These are phyloP conservation scores for Hanseniaspora mollemarum DNA, from an alignment of 805 yeast genomes.

Conservation along the genomic window DNA sequence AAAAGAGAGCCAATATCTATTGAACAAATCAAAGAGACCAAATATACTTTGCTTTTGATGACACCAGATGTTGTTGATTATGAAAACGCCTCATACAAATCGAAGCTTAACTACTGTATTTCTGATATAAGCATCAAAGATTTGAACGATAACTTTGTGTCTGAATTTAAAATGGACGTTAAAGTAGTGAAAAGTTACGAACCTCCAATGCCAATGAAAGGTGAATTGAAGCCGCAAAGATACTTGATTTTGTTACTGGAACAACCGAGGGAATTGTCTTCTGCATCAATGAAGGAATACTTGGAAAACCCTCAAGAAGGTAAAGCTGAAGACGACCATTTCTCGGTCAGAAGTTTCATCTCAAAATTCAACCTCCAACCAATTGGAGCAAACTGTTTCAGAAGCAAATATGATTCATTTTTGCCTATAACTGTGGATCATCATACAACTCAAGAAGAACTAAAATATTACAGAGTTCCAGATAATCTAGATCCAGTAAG, in stretches of 20 bases:
- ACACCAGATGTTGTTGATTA: conserved; percentile 88
- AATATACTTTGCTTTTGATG: conserved; percentile 69
- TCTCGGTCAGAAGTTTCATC: conserved; percentile 64
- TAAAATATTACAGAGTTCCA: conserved; percentile 1
- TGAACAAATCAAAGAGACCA: conserved; percentile 29
- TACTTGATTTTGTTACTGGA: conserved; percentile 83
- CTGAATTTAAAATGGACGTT: conserved; percentile 32
- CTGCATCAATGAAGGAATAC: conserved; percentile 15
- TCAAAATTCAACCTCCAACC: conserved; percentile 47
- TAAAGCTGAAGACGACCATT: conserved; percentile 36
- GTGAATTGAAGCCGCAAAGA: conserved; percentile 45
- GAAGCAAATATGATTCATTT: conserved; percentile 70
- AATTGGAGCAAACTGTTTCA: conserved; percentile 87
- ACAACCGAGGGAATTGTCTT: conserved; percentile 34
- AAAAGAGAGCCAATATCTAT: neutral
- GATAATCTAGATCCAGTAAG: conserved; percentile 2
- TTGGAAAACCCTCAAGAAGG: conserved; percentile 15
- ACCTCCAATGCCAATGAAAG: conserved; percentile 25
- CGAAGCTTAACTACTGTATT: conserved; percentile 69
- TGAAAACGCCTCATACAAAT: conserved; percentile 51
- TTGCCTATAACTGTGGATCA: conserved; percentile 36
- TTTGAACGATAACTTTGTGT: conserved; percentile 45
- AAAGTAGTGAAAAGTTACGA: conserved; percentile 15
- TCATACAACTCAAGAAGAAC: conserved; percentile 33
- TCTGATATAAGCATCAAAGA: conserved; percentile 47